Base-by-base conservation (phyloP, 768 basidiomycete genomes). In the Russula ochroleuca region DNA sequence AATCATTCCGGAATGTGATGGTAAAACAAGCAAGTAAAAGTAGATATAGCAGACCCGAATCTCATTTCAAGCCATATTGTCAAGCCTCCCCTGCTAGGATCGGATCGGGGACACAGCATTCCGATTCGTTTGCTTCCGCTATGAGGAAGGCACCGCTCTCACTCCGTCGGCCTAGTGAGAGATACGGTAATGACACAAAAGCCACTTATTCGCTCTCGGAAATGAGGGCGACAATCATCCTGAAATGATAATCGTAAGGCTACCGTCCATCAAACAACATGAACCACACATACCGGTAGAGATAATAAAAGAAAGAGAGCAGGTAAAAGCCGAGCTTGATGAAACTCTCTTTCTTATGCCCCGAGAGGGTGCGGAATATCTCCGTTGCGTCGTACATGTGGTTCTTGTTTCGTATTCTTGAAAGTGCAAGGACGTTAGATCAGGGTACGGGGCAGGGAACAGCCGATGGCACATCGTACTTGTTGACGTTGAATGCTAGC, bases 331-430 rank as follows among this genome's bases (percentile, higher is more conserved):
- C 94, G 60, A 97, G 87, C 78, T 96, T 97, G 76, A 94, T 82
- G 72, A 97, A 96, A 69, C 88, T 88, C 78, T 95, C 96, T 72
- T 93, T 97, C 80, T 99, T 99, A 78, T 98, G 97, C 45, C 83
- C 85, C 15, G 88, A 84, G 52, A 98, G 78, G 61, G 95, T 94
- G 69, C 97, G 85, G 83, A 99, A 99, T 68, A 98, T 99, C 78
- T 99, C 97, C 25, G 96, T 98, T 59, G 97, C 97, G 73, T 99
- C 97, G 73, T 97, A 98, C 93, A 98, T 96, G 78, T 98, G 95
- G 72, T 88, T 88, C 73, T 93, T 92, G 74, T 86, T 87, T 69
- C 88, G 84, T 73, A 98, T 94, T 77, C 94, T 97, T 72, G 11
- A 43, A 7, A 52, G 43, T 31, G 50, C 14, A 37, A 35, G 37